Conservation (phyloP, 2,329 filamentous ascomycete genomes). For the Neonectria faginata region DNA sequence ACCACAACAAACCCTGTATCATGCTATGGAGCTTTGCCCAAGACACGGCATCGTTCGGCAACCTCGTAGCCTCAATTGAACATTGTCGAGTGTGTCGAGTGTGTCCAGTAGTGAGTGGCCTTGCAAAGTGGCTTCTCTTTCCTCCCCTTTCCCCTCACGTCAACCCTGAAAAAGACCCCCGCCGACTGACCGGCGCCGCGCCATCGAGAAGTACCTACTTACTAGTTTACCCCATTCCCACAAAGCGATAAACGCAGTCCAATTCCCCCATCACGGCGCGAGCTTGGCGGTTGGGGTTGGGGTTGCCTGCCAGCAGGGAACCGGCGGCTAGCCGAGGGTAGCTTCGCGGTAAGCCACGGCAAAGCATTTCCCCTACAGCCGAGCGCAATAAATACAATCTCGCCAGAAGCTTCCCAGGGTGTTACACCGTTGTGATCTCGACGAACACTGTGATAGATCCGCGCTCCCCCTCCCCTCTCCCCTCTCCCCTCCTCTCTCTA, state of each 20-base stretch:
- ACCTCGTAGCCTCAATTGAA: neutral
- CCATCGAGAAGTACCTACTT: no score
- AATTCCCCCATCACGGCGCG: neutral
- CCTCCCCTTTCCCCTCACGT: conserved; percentile 10
- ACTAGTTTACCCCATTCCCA: neutral
- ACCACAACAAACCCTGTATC: neutral
- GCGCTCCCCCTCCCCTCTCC: no score
- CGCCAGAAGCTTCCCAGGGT: neutral
- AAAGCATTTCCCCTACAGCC: conserved; percentile 40
- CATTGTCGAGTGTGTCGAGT: neutral
- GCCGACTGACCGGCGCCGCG: no score
- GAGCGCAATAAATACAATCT: conserved; percentile 43
- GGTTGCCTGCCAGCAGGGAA: conserved; percentile 13
- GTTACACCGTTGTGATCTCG: neutral
- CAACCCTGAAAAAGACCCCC: conserved; percentile 23
- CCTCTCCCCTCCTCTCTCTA: neutral
- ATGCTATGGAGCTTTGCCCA: neutral
- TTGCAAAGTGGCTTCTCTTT: neutral
- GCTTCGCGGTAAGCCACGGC: conserved; percentile 43
- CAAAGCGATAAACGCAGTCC: conserved; percentile 8
- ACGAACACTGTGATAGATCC: conserved; percentile 3
- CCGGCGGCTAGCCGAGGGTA: conserved; percentile 46
- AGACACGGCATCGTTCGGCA: neutral
- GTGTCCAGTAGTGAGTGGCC: no score
- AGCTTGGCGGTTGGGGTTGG: conserved; percentile 18